These are phyloP conservation scores for Larix kaempferi DNA, from an alignment of 75 land plant species.

Conservation along the genomic window DNA sequence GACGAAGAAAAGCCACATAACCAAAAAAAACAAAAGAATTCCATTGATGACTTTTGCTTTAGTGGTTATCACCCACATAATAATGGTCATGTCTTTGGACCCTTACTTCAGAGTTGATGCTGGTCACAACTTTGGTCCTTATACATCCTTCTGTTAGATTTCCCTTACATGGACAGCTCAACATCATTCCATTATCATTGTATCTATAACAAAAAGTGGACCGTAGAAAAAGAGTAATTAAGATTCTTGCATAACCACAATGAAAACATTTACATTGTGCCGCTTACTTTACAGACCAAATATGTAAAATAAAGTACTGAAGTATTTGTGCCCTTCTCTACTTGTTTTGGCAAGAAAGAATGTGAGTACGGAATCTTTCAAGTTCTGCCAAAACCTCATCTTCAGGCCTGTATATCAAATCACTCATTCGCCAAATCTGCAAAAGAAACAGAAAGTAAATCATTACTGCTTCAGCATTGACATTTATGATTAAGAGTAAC, in stretches of 20 bases:
- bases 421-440: slow-evolving; percentile 99
- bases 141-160: background rate
- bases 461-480: background rate
- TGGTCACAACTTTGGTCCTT: background rate
- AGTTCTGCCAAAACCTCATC: slow-evolving; percentile 95
- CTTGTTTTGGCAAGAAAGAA: slow-evolving; percentile 42
- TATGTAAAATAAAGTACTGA: background rate
- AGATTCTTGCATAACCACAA: too few relatives aligned
- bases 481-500: background rate
- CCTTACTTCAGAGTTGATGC: background rate
- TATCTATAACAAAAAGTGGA: background rate
- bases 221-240: background rate
- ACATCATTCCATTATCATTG: background rate
- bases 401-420: slow-evolving; percentile 86
- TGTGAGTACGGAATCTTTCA: slow-evolving; percentile 70
- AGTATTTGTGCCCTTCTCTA: background rate
- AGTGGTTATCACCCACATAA: background rate
- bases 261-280: too few relatives aligned
- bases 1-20: background rate
- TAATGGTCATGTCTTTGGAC: background rate
- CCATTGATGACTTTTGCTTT: background rate
- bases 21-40: background rate
- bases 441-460: background rate
- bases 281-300: background rate
- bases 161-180: background rate